Percentiles rank a stretch among this genome's conserved stretches.
phyloP scores from a whole-genome alignment of 2,329 filamentous ascomycete genomes.

The Fusarium nematophilum region DNA sequence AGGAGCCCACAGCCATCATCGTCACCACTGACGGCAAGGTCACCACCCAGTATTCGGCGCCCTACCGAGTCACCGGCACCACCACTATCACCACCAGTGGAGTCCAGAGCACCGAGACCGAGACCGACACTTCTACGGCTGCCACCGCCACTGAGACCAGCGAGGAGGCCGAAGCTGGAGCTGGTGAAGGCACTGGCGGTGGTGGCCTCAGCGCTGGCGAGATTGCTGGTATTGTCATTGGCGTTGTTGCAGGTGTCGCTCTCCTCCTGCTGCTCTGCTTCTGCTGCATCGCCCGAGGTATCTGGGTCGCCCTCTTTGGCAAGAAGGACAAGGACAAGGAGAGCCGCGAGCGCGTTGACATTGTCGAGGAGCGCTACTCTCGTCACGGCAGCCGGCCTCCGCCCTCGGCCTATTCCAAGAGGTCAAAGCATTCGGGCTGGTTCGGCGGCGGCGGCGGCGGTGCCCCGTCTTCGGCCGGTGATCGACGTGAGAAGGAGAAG shows the following conservation, averaged over 20 bases:
- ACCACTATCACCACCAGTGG: slow-evolving; percentile 66
- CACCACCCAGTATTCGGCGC: slow-evolving; percentile 66
- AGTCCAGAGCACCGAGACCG: slow-evolving; percentile 59
- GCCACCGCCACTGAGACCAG: slow-evolving; percentile 63
- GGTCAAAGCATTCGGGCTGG: slow-evolving; percentile 68
- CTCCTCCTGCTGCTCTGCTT: slow-evolving; percentile 78
- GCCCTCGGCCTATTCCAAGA: slow-evolving; percentile 53
- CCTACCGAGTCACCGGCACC: slow-evolving; percentile 65
- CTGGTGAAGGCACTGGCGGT: slow-evolving; percentile 51
- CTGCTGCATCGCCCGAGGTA: slow-evolving; percentile 74
- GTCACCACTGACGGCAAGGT: slow-evolving; percentile 59
- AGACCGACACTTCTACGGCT: slow-evolving; percentile 64
- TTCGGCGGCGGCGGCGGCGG: slow-evolving; percentile 63
- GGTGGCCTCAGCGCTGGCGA: slow-evolving; percentile 73
- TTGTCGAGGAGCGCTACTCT: slow-evolving; percentile 72
- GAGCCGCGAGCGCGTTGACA: slow-evolving; percentile 66
- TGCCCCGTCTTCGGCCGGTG: slow-evolving; percentile 50
- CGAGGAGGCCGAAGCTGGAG: slow-evolving; percentile 27
- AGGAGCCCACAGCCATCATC: slow-evolving; percentile 54
- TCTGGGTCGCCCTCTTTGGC: slow-evolving; percentile 74
- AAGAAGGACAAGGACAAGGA: slow-evolving; percentile 63
- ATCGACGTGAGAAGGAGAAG: slow-evolving; percentile 60
- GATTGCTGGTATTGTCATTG: slow-evolving; percentile 85
- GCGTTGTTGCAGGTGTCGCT: slow-evolving; percentile 73
- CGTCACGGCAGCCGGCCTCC: slow-evolving; percentile 57